Conservation (phyloP, 305 asterid genomes). For the Solanum hybrid region DNA sequence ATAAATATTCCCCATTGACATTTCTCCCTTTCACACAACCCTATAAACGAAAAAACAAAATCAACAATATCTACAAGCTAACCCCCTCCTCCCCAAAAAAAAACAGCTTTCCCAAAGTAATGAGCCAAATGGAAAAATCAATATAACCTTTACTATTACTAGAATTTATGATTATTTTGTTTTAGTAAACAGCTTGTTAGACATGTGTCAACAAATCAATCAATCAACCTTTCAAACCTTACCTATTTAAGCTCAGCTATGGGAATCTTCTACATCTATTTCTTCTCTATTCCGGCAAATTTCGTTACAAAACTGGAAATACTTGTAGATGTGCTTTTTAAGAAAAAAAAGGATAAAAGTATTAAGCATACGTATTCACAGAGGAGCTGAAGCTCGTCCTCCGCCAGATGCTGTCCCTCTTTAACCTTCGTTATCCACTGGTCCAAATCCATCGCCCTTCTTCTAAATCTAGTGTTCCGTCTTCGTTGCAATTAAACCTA, state of each 20-base stretch:
- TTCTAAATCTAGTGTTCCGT: not conserved
- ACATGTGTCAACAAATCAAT: not conserved
- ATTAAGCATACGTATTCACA: constrained; percentile 26
- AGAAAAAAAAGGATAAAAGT: not conserved
- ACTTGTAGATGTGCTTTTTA: not conserved
- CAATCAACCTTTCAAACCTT: not conserved
- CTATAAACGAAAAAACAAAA: not conserved
- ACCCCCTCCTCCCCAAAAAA: not conserved
- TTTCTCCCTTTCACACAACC: not conserved
- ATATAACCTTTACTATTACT: not conserved
- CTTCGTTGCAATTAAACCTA: not conserved
- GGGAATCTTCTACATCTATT: not conserved
- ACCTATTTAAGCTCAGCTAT: not conserved
- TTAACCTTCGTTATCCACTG: constrained; percentile 40
- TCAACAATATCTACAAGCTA: not conserved
- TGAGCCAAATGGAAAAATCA: not conserved
- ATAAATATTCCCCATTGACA: not conserved
- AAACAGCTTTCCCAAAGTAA: not conserved
- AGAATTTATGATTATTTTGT: not conserved
- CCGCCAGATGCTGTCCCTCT: constrained; percentile 36
- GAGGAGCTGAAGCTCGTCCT: constrained; percentile 37
- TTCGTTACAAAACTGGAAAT: not conserved
- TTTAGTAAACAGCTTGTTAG: not conserved
- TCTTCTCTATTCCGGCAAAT: not conserved
- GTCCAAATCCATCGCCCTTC: constrained; percentile 33